Conservation (phyloP, 2,329 filamentous ascomycete species). For the Trichoderma afroharzianum region DNA sequence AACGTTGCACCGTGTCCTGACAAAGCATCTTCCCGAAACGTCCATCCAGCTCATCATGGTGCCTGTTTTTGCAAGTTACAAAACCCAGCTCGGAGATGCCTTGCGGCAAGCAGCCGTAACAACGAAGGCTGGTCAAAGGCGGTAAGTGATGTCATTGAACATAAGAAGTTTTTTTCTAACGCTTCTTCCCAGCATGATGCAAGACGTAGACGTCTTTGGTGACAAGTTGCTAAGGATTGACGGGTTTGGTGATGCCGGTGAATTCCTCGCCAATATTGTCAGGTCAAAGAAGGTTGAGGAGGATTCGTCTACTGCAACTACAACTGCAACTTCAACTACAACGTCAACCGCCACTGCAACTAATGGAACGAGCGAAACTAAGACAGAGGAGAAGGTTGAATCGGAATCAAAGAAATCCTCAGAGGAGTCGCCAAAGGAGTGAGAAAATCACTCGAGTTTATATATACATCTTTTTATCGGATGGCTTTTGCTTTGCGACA, state of each 20-base stretch:
- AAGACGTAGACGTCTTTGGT: conserved; percentile 71
- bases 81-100: conserved; percentile 70
- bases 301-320: conserved; percentile 18
- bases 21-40: conserved; percentile 73
- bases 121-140: conserved; percentile 65
- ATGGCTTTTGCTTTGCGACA: background rate
- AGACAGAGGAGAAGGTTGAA: conserved; percentile 20
- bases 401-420: conserved; percentile 18
- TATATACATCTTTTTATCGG: background rate
- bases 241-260: conserved; percentile 70
- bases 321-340: background rate
- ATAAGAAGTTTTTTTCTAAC: background rate
- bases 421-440: conserved; percentile 4
- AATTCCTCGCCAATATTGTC: conserved; percentile 63
- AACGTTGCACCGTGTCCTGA: conserved; percentile 78
- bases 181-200: conserved; percentile 58
- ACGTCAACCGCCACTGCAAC: background rate
- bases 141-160: conserved; percentile 51
- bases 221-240: conserved; percentile 71
- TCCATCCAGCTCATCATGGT: conserved; percentile 80
- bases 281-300: conserved; percentile 51
- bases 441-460: background rate
- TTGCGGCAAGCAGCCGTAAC: conserved; percentile 63
- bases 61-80: conserved; percentile 79
- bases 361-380: conserved; percentile 17